These are phyloP conservation scores for Elaeis guineensis DNA, from an alignment of 176 grass and related monocot species.

Conservation along the genomic window DNA sequence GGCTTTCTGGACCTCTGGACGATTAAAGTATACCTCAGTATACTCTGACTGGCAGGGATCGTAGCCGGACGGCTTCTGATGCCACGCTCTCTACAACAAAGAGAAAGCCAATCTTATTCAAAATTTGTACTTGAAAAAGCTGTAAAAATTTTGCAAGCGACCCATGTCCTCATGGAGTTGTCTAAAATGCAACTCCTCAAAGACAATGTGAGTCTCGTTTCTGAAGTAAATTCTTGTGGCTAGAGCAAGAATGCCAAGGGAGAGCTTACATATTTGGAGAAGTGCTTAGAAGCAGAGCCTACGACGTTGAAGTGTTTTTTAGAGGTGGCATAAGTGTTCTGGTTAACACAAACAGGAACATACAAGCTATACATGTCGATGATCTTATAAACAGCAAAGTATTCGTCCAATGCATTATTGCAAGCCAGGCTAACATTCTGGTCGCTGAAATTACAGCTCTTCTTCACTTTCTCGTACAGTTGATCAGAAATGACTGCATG, in stretches of 20 bases:
- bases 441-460: conserved; percentile 51
- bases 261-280: conserved; percentile 52
- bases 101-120: too few relatives aligned
- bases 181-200: conserved; percentile 19
- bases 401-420: conserved; percentile 35
- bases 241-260: background rate
- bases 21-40: conserved; percentile 66
- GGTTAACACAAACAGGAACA: conserved; percentile 44
- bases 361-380: conserved; percentile 99
- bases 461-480: conserved; percentile 65
- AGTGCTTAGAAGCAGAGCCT: conserved; percentile 43
- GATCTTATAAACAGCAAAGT: conserved; percentile 75
- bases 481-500: conserved; percentile 94
- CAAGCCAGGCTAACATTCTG: conserved; percentile 26
- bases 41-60: conserved; percentile 54
- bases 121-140: too few relatives aligned
- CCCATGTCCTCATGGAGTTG: conserved; percentile 6
- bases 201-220: too few relatives aligned
- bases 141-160: background rate
- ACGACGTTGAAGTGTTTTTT: conserved; percentile 26
- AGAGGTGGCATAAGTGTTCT: background rate
- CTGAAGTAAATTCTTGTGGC: too few relatives aligned
- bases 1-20: conserved; percentile 78
- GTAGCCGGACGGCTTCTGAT: conserved; percentile 57
- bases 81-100: conserved; percentile 26